phyloP scores from a whole-genome alignment of 352 stramenopile species.

The Blastocystis sp. region DNA sequence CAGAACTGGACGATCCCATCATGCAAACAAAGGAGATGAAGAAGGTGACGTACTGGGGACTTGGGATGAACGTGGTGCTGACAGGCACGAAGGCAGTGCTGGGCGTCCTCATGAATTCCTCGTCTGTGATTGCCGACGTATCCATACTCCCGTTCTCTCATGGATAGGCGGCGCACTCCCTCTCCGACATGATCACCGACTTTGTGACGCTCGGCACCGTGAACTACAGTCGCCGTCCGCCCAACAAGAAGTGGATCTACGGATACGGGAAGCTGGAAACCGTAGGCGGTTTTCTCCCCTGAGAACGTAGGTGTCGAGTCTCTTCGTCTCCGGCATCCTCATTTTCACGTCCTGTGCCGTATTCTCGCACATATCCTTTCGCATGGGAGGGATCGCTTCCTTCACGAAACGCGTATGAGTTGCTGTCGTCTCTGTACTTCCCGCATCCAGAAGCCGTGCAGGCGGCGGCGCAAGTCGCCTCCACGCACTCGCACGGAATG shows the following conservation, averaged over 20 bases:
- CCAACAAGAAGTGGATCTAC: slow-evolving; percentile 72
- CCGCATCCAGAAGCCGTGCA: slow-evolving; percentile 28
- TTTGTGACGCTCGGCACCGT: slow-evolving; percentile 73
- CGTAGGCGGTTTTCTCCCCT: neutral
- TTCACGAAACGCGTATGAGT: slow-evolving; percentile 58
- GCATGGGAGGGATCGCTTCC: neutral
- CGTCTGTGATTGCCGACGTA: slow-evolving; percentile 67
- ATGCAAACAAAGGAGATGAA: slow-evolving; percentile 74
- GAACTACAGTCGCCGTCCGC: slow-evolving; percentile 52
- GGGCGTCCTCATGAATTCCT: slow-evolving; percentile 54
- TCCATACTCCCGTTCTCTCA: neutral
- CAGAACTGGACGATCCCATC: slow-evolving; percentile 45
- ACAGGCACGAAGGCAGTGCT: slow-evolving; percentile 60
- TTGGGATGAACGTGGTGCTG: slow-evolving; percentile 65
- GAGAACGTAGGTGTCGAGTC: slow-evolving; percentile 47
- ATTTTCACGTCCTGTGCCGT: slow-evolving; percentile 51
- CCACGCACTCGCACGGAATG: slow-evolving; percentile 43
- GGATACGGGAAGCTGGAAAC: slow-evolving; percentile 71
- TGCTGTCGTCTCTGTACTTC: slow-evolving; percentile 48
- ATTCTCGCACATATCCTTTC: slow-evolving; percentile 61
- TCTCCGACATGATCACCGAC: slow-evolving; percentile 71
- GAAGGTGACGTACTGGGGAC: slow-evolving; percentile 61
- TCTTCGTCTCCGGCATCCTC: slow-evolving; percentile 57
- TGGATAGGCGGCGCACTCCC: slow-evolving; percentile 54
- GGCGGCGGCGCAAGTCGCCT: neutral